phyloP scores from a whole-genome alignment of 257 asterid genomes.

The Petrea volubilis region DNA sequence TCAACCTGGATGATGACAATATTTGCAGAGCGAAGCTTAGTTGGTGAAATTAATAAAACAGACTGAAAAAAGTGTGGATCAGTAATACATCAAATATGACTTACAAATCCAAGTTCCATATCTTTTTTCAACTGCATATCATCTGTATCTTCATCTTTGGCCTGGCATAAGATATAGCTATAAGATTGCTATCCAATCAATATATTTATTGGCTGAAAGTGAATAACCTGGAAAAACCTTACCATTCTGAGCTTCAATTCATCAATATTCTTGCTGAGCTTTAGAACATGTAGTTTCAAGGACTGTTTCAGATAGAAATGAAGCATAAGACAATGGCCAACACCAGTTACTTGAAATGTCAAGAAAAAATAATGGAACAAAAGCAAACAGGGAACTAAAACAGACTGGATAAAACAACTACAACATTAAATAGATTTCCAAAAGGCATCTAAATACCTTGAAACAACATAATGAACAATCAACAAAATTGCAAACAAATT shows the following conservation, averaged over 20 bases:
- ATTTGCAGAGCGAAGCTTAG: constrained; percentile 14
- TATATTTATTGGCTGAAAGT: constrained; percentile 18
- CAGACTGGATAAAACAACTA: background rate
- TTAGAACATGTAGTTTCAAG: constrained; percentile 78
- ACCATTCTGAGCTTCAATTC: constrained; percentile 77
- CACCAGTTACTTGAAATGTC: constrained; percentile 23
- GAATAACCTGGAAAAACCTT: constrained; percentile 24
- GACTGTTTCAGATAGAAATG: constrained; percentile 67
- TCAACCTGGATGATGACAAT: constrained; percentile 42
- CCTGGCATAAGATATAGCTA: constrained; percentile 43
- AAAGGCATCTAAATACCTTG: constrained; percentile 9
- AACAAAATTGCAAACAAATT: background rate
- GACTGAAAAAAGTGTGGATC: constrained; percentile 2
- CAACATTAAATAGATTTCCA: background rate
- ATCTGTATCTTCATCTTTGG: constrained; percentile 39
- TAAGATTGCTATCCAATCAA: constrained; percentile 15
- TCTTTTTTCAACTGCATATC: constrained; percentile 33
- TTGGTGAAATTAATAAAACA: constrained; percentile 15
- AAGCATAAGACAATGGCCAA: constrained; percentile 26
- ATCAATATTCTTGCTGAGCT: constrained; percentile 76
- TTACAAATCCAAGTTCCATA: constrained; percentile 47
- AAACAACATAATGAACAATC: background rate
- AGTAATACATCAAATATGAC: constrained; percentile 20
- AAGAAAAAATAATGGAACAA: background rate
- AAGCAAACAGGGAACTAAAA: constrained; percentile 11